These are phyloP conservation scores for Pichiaceae sp. DNA, from an alignment of 1,139 yeast species.

Conservation along the genomic window DNA sequence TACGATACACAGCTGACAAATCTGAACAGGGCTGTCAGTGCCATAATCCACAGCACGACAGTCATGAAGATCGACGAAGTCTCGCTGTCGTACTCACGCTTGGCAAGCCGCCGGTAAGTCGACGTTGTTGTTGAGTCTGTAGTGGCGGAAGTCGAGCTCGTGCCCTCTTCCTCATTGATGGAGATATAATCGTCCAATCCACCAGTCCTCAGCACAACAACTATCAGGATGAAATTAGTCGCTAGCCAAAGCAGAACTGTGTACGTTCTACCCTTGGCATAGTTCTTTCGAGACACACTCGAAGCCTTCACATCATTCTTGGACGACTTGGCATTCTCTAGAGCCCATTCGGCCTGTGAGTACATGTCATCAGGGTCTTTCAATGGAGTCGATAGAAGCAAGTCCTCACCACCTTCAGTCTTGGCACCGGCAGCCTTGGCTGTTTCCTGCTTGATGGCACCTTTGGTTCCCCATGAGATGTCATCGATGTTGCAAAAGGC, in stretches of 20 bases:
- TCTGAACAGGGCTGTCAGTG: slow-evolving; percentile 63
- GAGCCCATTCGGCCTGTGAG: slow-evolving; percentile 13
- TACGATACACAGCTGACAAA: slow-evolving; percentile 50
- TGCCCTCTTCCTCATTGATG: slow-evolving; percentile 28
- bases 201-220: slow-evolving; percentile 51
- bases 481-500: slow-evolving; percentile 83
- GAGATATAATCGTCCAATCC: slow-evolving; percentile 21
- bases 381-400: slow-evolving; percentile 21
- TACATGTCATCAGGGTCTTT: slow-evolving; percentile 22
- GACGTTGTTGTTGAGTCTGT: slow-evolving; percentile 53
- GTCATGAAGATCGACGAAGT: slow-evolving; percentile 44
- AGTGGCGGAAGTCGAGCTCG: slow-evolving; percentile 25
- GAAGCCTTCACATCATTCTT: slow-evolving; percentile 28
- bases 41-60: slow-evolving; percentile 73
- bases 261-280: slow-evolving; percentile 80
- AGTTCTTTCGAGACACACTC: slow-evolving; percentile 21
- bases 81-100: slow-evolving; percentile 33
- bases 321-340: slow-evolving; percentile 11
- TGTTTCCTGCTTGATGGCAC: slow-evolving; percentile 32
- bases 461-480: slow-evolving; percentile 85
- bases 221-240: slow-evolving; percentile 63
- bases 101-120: slow-evolving; percentile 40
- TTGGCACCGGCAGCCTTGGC: slow-evolving; percentile 15
- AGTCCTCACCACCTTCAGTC: slow-evolving; percentile 8
- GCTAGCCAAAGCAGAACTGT: slow-evolving; percentile 88